A percentile compares a stretch with the other conserved stretches of the same genome.
Evolutionary conservation across 192 early-diverging fungal species (phyloP).

Genomic region (Rhizophagus clarus): DNA sequence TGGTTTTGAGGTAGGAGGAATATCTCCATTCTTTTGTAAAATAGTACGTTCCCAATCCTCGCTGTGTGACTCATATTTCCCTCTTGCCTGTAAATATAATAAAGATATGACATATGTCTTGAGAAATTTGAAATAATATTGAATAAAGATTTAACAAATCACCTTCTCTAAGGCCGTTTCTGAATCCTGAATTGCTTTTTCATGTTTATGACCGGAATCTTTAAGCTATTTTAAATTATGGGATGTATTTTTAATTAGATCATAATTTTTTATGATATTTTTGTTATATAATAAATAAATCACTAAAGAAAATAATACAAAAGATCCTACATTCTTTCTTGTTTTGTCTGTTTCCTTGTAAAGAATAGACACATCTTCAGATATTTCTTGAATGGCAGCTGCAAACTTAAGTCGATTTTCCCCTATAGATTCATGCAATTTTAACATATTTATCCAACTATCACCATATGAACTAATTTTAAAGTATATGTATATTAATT

Average conservation of each 20-base stretch:
- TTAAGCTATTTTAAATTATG: conserved; percentile 58
- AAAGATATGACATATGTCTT: conserved; percentile 3
- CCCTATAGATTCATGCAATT: conserved; percentile 83
- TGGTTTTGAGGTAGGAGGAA: conserved; percentile 38
- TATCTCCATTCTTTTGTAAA: conserved; percentile 54
- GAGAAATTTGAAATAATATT: not conserved
- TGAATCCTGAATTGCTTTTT: conserved; percentile 75
- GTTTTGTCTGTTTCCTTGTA: conserved; percentile 79
- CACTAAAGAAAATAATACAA: not conserved
- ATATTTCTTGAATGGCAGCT: conserved; percentile 65
- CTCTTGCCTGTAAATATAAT: conserved; percentile 54
- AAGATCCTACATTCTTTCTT: conserved; percentile 66
- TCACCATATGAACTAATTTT: conserved; percentile 68
- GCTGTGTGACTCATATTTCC: conserved; percentile 76
- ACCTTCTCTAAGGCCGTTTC: conserved; percentile 85
- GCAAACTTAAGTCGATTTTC: conserved; percentile 81
- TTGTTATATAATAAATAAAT: not conserved
- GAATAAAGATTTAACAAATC: not conserved
- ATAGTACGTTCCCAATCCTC: conserved; percentile 87
- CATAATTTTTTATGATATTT: not conserved
- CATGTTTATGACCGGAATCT: conserved; percentile 75
- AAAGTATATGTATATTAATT: not conserved
- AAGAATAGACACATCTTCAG: conserved; percentile 76
- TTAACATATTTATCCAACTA: conserved; percentile 74
- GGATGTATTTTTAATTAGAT: not conserved